These are phyloP conservation scores for Plasmodium coatneyi DNA, from an alignment of 169 alveolate species.

Conservation along the genomic window DNA sequence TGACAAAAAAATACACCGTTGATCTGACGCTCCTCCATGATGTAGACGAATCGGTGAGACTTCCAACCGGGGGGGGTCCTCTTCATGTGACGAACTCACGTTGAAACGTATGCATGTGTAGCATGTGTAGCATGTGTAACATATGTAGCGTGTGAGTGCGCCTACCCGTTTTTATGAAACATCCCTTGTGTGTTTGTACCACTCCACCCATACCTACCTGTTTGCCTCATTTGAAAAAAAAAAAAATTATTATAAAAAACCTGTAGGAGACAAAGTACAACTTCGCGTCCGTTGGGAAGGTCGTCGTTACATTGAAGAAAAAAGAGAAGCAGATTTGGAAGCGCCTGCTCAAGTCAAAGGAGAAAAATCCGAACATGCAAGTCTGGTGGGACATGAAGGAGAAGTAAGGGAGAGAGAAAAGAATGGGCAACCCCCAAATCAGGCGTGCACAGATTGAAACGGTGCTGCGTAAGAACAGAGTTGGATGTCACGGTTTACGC, in stretches of 20 bases:
- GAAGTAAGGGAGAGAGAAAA: slow-evolving; percentile 84
- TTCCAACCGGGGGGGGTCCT: not conserved
- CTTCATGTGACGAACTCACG: not conserved
- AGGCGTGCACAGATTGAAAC: not conserved
- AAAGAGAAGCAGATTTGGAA: slow-evolving; percentile 86
- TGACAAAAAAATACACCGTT: slow-evolving; percentile 85
- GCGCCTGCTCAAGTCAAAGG: slow-evolving; percentile 85
- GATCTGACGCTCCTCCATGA: slow-evolving; percentile 84
- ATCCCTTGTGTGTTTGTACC: not conserved
- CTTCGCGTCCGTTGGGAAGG: slow-evolving; percentile 90
- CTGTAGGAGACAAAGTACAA: slow-evolving; percentile 85
- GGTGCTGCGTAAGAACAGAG: not conserved
- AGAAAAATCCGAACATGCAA: slow-evolving; percentile 90
- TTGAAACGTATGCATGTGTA: slow-evolving; percentile 2
- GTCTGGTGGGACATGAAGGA: slow-evolving; percentile 96
- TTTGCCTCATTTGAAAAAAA: not conserved
- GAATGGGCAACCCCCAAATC: slow-evolving; percentile 32
- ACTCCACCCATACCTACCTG: not conserved
- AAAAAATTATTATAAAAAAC: not conserved
- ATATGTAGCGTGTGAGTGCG: not conserved
- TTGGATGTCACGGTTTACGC: not conserved
- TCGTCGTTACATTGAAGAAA: slow-evolving; percentile 88
- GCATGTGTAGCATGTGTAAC: not conserved
- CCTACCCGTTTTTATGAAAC: not conserved
- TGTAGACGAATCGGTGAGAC: slow-evolving; percentile 77